Conservation (phyloP, 768 basidiomycete genomes). For the Gautieria morchelliformis region DNA sequence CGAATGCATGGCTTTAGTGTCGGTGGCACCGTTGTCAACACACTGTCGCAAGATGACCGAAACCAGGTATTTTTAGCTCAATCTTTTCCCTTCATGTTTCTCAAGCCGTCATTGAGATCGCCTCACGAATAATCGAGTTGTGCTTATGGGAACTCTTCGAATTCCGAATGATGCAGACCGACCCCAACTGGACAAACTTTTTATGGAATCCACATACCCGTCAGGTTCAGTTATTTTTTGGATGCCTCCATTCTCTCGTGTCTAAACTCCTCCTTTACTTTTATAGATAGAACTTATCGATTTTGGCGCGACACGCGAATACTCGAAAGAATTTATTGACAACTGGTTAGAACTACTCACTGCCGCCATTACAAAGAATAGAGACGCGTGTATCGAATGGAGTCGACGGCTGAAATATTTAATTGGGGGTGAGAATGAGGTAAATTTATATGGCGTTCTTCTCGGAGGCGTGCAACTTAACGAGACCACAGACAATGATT, state of each 20-base stretch:
- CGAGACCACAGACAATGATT: constrained; percentile 60
- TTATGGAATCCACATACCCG: constrained; percentile 66
- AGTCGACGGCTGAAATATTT: constrained; percentile 83
- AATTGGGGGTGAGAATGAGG: constrained; percentile 80
- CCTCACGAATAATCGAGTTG: constrained; percentile 67
- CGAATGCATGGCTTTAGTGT: constrained; percentile 72
- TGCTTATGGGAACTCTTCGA: constrained; percentile 86
- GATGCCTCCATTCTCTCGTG: not conserved
- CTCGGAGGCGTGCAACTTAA: not conserved
- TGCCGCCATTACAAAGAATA: constrained; percentile 64
- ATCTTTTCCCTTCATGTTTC: not conserved
- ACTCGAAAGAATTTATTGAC: constrained; percentile 80
- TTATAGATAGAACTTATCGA: constrained; percentile 78
- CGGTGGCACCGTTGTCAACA: constrained; percentile 47
- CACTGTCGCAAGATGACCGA: constrained; percentile 54
- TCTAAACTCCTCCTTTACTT: not conserved
- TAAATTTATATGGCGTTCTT: constrained; percentile 20
- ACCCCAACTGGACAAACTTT: constrained; percentile 98
- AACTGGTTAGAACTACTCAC: constrained; percentile 77
- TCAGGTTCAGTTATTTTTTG: constrained; percentile 33
- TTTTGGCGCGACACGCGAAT: constrained; percentile 90
- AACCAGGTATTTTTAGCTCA: constrained; percentile 47
- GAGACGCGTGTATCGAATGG: constrained; percentile 55
- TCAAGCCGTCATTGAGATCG: constrained; percentile 49
- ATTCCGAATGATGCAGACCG: constrained; percentile 94